Evolutionary conservation across 2,329 filamentous ascomycete genomes (phyloP), one percentile per base, ranked within the genome.

Genomic region (Sclerotinia nivalis): DNA sequence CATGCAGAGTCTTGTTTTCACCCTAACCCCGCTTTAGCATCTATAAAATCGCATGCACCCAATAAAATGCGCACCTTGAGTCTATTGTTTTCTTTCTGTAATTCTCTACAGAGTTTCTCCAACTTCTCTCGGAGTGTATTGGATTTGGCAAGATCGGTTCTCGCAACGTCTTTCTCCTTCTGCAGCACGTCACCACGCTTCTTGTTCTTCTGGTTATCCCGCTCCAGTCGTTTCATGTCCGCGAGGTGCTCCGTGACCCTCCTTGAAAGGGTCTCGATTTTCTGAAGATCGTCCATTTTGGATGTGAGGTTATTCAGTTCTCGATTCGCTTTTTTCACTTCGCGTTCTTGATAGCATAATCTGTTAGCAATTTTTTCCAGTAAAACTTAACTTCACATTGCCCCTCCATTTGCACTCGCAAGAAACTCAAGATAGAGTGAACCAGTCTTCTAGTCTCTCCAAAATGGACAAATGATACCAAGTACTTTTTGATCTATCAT

Each of bases 51-150:
- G 47, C 66, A 62, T 61, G 22, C 34, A 52, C 45, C 25, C 54
- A 68, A 45, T 45, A 68, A 18, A 60, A 68, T 68, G 66, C 76
- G 67, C 81, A 96, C 93, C 90, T 98, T 98, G 74, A 99, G 89
- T 82, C 97, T 96, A 82, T 98, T 98, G 80, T 99, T 99, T 78
- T 99, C 96, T 76, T 95, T 92, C 71, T 96, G 96, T 69, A 99
- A 86, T 80, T 99, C 96, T 69, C 96, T 86, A 77, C 94, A 97
- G 45, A 99, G 84, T 79, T 98, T 99, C 81, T 99, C 96, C 59
- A 99, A 84, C 82, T 98, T 98, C 80, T 98, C 94, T 80, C 97
- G 97, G 78, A 98, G 88, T 1, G 90, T 91, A 28, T 92, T 90
- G 31, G 94, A 95, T 82, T 97, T 97, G 82, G 89, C 95, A 69